Conservation (phyloP, 768 basidiomycete species). For the Suillus variegatus region DNA sequence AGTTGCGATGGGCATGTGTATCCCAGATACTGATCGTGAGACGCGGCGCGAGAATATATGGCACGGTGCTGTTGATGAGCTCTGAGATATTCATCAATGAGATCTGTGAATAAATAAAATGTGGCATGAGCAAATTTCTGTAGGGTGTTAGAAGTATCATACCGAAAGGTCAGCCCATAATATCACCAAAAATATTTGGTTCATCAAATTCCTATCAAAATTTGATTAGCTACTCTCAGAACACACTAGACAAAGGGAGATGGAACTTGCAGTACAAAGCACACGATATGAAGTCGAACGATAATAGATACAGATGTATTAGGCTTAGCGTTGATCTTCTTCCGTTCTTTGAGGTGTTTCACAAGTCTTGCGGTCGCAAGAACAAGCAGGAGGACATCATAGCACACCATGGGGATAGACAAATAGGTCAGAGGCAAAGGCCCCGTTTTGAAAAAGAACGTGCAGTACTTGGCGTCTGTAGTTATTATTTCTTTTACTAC, state of each 20-base stretch:
- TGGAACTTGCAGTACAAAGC: neutral
- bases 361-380: neutral
- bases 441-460: neutral
- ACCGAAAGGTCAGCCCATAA: neutral
- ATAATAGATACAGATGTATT: neutral
- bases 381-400: neutral
- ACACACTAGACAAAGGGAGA: neutral
- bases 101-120: neutral
- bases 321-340: neutral
- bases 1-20: neutral
- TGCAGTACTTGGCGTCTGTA: neutral
- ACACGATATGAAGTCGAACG: neutral
- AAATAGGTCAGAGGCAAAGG: neutral
- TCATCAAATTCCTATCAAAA: neutral
- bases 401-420: neutral
- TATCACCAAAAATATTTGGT: constrained; percentile 1
- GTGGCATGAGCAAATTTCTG: neutral
- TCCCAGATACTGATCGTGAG: constrained; percentile 3
- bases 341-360: constrained; percentile 1
- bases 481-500: neutral
- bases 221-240: neutral
- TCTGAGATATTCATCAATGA: neutral
- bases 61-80: neutral
- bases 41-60: neutral
- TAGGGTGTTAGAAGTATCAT: neutral